Conservation (phyloP, 192 early-diverging fungal species). For the Entophlyctis helioformis region DNA sequence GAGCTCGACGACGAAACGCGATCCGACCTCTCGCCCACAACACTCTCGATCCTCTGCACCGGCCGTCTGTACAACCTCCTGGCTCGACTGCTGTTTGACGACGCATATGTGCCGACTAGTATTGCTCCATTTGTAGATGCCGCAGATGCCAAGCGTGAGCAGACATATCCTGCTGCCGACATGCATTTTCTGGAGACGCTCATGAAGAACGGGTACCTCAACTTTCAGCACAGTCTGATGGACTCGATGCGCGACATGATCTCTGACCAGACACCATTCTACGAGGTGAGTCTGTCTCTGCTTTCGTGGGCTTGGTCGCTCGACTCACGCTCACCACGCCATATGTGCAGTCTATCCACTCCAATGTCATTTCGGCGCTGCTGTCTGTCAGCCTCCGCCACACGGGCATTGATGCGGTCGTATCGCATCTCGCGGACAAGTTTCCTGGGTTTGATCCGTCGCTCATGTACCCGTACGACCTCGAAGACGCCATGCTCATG, state of each 20-base stretch:
- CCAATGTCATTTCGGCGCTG: slow-evolving; percentile 26
- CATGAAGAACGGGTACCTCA: slow-evolving; percentile 16
- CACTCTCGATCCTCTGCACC: no score
- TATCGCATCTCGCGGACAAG: slow-evolving; percentile 11
- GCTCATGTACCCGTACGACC: slow-evolving; percentile 29
- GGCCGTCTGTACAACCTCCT: slow-evolving; percentile 16
- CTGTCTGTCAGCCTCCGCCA: slow-evolving; percentile 10
- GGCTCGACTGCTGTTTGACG: slow-evolving; percentile 4
- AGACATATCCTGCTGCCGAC: not conserved
- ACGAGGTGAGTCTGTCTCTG: slow-evolving; percentile 32
- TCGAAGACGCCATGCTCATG: slow-evolving; percentile 35
- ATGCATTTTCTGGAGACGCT: slow-evolving; percentile 19
- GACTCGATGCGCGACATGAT: slow-evolving; percentile 33
- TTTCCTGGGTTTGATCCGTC: slow-evolving; percentile 10
- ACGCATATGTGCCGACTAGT: not conserved
- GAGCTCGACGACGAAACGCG: no score
- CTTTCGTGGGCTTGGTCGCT: not conserved
- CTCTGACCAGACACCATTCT: slow-evolving; percentile 30
- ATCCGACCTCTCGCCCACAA: no score
- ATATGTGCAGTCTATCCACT: slow-evolving; percentile 26
- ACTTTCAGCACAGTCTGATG: slow-evolving; percentile 20
- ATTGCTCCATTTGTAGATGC: slow-evolving; percentile 1
- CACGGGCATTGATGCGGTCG: slow-evolving; percentile 9
- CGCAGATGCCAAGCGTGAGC: not conserved
- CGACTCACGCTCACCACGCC: not conserved